A percentile compares a stretch with the other conserved stretches of the same genome.
Conservation (phyloP, 352 stramenopile genomes). For the Phytophthora fragariae region DNA sequence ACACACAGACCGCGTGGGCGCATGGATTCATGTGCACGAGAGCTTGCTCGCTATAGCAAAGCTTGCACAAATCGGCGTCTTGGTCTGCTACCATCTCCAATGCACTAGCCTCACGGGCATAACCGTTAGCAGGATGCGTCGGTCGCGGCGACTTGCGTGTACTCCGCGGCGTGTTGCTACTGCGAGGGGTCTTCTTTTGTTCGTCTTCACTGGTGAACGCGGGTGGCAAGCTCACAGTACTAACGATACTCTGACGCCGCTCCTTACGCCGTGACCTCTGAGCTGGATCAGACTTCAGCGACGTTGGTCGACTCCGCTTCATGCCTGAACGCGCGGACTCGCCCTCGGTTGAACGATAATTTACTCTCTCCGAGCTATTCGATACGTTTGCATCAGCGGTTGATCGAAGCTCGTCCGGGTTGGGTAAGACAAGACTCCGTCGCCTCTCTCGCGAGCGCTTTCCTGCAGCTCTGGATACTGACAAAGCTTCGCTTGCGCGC, state of each 20-base stretch:
- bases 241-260: slow-evolving; percentile 54
- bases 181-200: slow-evolving; percentile 3
- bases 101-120: slow-evolving; percentile 29
- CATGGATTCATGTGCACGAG: slow-evolving; percentile 70
- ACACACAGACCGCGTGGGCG: slow-evolving; percentile 51
- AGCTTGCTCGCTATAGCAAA: slow-evolving; percentile 55
- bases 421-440: slow-evolving; percentile 41
- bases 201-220: slow-evolving; percentile 1
- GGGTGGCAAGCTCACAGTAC: slow-evolving; percentile 28
- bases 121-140: slow-evolving; percentile 20
- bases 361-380: slow-evolving; percentile 10
- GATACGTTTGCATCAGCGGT: slow-evolving; percentile 1
- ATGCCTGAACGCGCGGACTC: slow-evolving; percentile 4
- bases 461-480: neutral
- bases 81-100: slow-evolving; percentile 41
- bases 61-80: slow-evolving; percentile 40
- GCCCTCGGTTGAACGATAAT: slow-evolving; percentile 1
- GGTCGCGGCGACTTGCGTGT: slow-evolving; percentile 16
- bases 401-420: slow-evolving; percentile 31
- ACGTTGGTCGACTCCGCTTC: slow-evolving; percentile 19
- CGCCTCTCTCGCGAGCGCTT: slow-evolving; percentile 43
- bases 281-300: slow-evolving; percentile 8
- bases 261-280: slow-evolving; percentile 32
- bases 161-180: slow-evolving; percentile 19
- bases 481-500: neutral